Conservation (phyloP, 176 grass and related monocot species). For the Secale cereale region DNA sequence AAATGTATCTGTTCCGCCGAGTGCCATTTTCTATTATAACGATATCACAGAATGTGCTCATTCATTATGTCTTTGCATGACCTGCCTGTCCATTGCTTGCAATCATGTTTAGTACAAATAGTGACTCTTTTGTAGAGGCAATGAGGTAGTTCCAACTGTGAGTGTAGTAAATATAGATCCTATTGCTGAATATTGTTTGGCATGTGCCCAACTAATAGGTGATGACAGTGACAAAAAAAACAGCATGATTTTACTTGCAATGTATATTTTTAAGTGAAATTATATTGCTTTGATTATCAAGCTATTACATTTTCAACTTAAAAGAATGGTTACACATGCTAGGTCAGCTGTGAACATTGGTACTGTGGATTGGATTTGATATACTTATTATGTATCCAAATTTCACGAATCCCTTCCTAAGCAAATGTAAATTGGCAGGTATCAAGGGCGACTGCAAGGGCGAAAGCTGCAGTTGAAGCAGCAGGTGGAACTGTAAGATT, state of each 20-base stretch:
- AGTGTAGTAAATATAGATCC: background rate
- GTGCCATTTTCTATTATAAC: background rate
- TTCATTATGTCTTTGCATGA: slow-evolving; percentile 3
- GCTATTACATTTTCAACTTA: background rate
- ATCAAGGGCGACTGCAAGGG: slow-evolving; percentile 66
- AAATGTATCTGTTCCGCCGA: background rate
- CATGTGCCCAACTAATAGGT: background rate
- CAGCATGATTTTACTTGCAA: background rate
- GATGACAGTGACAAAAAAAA: background rate
- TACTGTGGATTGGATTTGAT: background rate
- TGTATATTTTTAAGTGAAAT: background rate
- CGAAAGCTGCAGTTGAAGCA: slow-evolving; percentile 79
- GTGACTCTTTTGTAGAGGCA: background rate
- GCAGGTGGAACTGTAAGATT: slow-evolving; percentile 78
- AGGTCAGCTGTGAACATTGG: background rate
- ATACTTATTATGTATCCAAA: background rate
- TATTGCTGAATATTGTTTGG: background rate
- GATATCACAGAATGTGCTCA: background rate
- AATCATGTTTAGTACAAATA: background rate
- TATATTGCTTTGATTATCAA: background rate
- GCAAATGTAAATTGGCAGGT: slow-evolving; percentile 30
- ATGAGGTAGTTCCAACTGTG: background rate
- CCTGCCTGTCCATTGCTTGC: background rate
- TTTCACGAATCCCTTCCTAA: background rate
- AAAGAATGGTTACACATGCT: background rate